A percentile compares a stretch with the other conserved stretches of the same genome.
phyloP scores from a whole-genome alignment of 352 stramenopile genomes.

The Thalassiosira pacifica region DNA sequence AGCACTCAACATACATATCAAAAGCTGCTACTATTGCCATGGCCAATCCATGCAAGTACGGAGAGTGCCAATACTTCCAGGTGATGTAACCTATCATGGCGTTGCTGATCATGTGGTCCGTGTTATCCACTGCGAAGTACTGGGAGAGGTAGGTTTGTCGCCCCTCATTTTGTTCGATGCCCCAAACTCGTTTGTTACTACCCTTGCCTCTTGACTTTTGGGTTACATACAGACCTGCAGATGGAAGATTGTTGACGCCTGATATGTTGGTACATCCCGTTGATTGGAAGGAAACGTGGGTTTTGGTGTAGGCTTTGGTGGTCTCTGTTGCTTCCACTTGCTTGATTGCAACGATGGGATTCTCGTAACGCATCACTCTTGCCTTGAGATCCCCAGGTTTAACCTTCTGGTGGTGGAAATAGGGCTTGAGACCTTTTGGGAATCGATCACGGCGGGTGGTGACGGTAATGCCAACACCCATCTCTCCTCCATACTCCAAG shows the following conservation, averaged over 20 bases:
- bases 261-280: slow-evolving; percentile 3
- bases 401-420: slow-evolving; percentile 6
- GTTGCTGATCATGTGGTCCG: slow-evolving; percentile 8
- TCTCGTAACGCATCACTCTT: not conserved
- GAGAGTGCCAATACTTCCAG: slow-evolving; percentile 21
- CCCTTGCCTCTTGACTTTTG: not conserved
- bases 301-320: slow-evolving; percentile 15
- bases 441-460: not conserved
- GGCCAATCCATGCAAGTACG: not conserved
- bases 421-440: not conserved
- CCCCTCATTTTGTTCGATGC: slow-evolving; percentile 8
- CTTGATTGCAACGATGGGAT: slow-evolving; percentile 13
- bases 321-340: not conserved
- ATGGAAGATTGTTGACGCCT: slow-evolving; percentile 1
- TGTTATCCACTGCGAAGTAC: slow-evolving; percentile 4
- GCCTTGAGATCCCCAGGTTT: not conserved
- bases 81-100: slow-evolving; percentile 2
- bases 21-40: not conserved
- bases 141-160: not conserved
- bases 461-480: not conserved
- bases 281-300: slow-evolving; percentile 11
- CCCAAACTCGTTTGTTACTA: slow-evolving; percentile 2
- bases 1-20: slow-evolving; percentile 19
- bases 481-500: not conserved
- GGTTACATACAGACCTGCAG: not conserved